A percentile compares a stretch with the other conserved stretches of the same genome.
Evolutionary conservation across 805 yeast genomes (phyloP).

Genomic region (Saccharomyces mikatae): DNA sequence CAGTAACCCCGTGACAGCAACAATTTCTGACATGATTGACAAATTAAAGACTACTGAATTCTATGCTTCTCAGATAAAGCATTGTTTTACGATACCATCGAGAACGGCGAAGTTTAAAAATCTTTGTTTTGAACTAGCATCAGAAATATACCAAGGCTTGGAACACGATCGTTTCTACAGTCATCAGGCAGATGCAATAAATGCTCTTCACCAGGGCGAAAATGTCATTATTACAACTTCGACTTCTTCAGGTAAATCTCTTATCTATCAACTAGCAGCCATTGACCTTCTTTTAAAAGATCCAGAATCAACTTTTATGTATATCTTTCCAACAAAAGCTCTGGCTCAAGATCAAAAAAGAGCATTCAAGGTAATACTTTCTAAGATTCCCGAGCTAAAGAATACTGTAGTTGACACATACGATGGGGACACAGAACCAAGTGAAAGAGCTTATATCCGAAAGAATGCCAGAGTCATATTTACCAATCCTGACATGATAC

Average conservation of each 20-base stretch:
- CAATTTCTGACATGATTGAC: constrained; percentile 43
- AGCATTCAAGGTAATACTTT: constrained; percentile 54
- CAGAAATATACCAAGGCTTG: constrained; percentile 46
- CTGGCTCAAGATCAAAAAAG: constrained; percentile 93
- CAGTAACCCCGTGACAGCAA: constrained; percentile 29
- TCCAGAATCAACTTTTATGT: constrained; percentile 57
- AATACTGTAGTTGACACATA: constrained; percentile 62
- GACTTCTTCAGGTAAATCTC: constrained; percentile 92
- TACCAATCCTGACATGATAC: constrained; percentile 93
- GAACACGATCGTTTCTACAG: constrained; percentile 48
- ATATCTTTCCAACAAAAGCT: constrained; percentile 94
- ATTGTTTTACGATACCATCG: constrained; percentile 39
- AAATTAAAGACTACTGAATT: constrained; percentile 40
- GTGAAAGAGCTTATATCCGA: constrained; percentile 46
- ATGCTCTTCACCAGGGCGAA: constrained; percentile 44
- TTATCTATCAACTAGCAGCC: constrained; percentile 86
- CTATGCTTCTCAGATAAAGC: constrained; percentile 58
- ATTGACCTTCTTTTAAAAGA: constrained; percentile 38
- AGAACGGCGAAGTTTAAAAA: constrained; percentile 40
- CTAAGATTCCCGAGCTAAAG: constrained; percentile 38
- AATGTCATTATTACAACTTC: constrained; percentile 88
- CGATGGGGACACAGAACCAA: constrained; percentile 85
- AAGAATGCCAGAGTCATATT: constrained; percentile 69
- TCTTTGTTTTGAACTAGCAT: constrained; percentile 40
- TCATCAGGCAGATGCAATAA: constrained; percentile 78